Evolutionary conservation across 768 basidiomycete genomes (phyloP).

Genomic region (Flagelloscypha sp.): DNA sequence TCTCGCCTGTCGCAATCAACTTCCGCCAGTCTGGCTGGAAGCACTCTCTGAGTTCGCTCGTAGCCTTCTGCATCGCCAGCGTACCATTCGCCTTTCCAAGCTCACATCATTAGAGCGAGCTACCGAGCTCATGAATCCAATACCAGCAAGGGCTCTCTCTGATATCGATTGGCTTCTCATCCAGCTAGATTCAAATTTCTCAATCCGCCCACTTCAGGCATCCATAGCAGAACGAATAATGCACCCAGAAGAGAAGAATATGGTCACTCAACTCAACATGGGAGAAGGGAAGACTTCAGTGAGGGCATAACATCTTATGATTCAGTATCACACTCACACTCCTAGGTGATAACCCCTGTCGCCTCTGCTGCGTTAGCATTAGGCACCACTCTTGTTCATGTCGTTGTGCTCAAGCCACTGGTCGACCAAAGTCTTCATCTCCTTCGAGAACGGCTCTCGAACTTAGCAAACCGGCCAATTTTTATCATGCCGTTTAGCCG

Average conservation of each 20-base stretch:
- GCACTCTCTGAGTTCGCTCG: no score
- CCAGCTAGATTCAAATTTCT: constrained; percentile 20
- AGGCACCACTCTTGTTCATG: constrained; percentile 20
- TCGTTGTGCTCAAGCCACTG: constrained; percentile 25
- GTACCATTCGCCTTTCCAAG: no score
- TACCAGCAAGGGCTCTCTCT: no score
- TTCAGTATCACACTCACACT: no score
- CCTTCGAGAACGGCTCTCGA: constrained; percentile 21
- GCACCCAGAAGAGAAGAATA: constrained; percentile 18
- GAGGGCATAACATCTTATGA: no score
- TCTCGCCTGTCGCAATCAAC: no score
- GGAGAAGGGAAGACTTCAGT: constrained; percentile 26
- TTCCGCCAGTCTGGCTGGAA: no score
- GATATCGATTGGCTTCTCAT: constrained; percentile 18
- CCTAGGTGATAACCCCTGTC: constrained; percentile 29
- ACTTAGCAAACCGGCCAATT: constrained; percentile 24
- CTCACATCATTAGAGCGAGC: no score
- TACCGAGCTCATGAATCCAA: no score
- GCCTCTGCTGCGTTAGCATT: constrained; percentile 18
- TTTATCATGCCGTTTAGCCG: constrained; percentile 25
- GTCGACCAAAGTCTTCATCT: constrained; percentile 23
- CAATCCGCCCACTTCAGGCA: constrained; percentile 20
- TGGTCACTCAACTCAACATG: no score
- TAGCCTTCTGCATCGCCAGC: no score
- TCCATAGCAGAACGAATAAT: constrained; percentile 24